Evolutionary conservation across 164 flowering plant species (phyloP).

Genomic region (Aristolochia californica): DNA sequence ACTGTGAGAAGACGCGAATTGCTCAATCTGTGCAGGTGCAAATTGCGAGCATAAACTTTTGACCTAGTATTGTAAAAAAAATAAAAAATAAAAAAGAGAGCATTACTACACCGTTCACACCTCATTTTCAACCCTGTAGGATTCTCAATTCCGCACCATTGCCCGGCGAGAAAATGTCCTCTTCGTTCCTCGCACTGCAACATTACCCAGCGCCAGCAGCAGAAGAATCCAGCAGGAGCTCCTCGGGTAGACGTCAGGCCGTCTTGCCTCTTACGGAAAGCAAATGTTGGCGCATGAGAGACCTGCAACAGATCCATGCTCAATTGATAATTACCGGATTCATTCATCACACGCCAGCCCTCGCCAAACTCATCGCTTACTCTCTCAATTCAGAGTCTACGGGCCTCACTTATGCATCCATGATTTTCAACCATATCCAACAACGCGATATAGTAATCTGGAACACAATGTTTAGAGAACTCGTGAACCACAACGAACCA

Average conservation of each 20-base stretch:
- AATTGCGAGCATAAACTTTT: no score
- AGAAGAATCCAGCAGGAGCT: background rate
- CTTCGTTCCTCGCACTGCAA: background rate
- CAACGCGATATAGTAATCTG: constrained; percentile 19
- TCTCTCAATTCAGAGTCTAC: constrained; percentile 12
- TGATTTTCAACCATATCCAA: constrained; percentile 8
- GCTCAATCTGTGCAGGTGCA: no score
- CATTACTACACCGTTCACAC: no score
- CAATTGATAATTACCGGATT: constrained; percentile 5
- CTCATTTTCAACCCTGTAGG: no score
- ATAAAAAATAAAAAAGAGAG: no score
- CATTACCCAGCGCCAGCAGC: background rate
- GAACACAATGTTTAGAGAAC: constrained; percentile 2
- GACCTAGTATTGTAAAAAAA: no score
- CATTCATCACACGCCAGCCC: constrained; percentile 8
- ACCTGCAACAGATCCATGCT: constrained; percentile 13
- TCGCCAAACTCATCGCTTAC: constrained; percentile 6
- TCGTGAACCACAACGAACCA: constrained; percentile 1
- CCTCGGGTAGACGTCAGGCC: background rate
- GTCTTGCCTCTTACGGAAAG: constrained; percentile 9
- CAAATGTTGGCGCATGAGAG: constrained; percentile 5
- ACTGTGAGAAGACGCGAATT: no score
- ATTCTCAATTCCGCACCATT: no score
- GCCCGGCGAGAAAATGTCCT: background rate
- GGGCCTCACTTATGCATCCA: constrained; percentile 11